Percentiles rank a stretch among this genome's conserved stretches.
Evolutionary conservation across 768 basidiomycete species (phyloP).

Genomic region (Boletus eberwhitei): DNA sequence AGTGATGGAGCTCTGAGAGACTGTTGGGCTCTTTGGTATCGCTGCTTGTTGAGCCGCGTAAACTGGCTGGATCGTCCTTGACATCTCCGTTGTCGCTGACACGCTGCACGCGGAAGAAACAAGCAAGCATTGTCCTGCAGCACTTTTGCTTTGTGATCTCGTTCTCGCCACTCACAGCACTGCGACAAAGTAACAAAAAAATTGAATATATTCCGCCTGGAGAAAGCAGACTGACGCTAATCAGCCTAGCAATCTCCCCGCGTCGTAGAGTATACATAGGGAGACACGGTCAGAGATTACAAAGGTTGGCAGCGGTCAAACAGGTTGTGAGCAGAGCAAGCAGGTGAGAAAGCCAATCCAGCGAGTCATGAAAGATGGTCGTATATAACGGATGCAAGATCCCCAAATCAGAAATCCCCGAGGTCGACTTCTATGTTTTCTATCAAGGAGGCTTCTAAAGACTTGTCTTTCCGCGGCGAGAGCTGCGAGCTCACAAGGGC

Average conservation of each 20-base stretch:
- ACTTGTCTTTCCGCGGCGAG: constrained; percentile 35
- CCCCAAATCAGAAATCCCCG: constrained; percentile 59
- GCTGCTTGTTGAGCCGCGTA: neutral
- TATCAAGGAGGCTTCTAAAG: constrained; percentile 55
- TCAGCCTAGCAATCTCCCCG: constrained; percentile 1
- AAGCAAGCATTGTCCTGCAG: neutral
- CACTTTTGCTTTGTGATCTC: neutral
- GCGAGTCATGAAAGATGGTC: neutral
- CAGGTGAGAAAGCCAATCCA: neutral
- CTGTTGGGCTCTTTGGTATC: neutral
- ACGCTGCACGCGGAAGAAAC: neutral
- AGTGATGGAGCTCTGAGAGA: no score
- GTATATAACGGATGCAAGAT: constrained; percentile 3
- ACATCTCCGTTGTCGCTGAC: no score
- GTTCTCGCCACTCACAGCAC: neutral
- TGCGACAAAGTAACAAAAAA: neutral
- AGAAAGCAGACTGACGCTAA: neutral
- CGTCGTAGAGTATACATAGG: constrained; percentile 2
- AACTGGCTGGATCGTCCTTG: no score
- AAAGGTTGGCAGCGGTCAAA: neutral
- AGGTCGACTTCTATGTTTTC: constrained; percentile 73
- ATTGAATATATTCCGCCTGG: constrained; percentile 1
- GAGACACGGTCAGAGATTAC: neutral
- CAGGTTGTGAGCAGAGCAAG: neutral
- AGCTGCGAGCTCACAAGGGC: constrained; percentile 23